These are phyloP conservation scores for Nemania diffusa DNA, from an alignment of 2,329 filamentous ascomycete species.

Conservation along the genomic window DNA sequence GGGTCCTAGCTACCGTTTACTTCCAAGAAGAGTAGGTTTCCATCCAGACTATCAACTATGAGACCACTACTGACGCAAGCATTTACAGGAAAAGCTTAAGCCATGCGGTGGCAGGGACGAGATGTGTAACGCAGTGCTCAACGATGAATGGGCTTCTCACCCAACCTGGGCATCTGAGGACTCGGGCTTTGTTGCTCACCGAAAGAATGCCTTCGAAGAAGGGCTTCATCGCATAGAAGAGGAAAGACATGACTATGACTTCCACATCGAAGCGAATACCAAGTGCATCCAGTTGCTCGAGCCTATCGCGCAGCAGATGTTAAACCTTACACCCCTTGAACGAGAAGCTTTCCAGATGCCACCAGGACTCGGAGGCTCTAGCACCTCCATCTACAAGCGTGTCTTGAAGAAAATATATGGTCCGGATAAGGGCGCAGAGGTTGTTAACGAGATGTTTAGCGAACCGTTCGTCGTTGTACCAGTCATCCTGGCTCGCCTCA, in stretches of 20 bases:
- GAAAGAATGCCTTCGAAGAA: constrained; percentile 96
- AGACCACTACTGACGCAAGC: constrained; percentile 3
- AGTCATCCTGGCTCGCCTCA: constrained; percentile 86
- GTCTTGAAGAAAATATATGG: constrained; percentile 98
- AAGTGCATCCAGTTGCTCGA: constrained; percentile 97
- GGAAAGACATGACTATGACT: constrained; percentile 98
- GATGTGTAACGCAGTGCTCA: constrained; percentile 90
- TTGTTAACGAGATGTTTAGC: constrained; percentile 86
- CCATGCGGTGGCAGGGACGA: constrained; percentile 94
- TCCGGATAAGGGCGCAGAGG: constrained; percentile 80
- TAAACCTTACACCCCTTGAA: constrained; percentile 79
- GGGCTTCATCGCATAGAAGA: constrained; percentile 96
- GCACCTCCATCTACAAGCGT: constrained; percentile 95
- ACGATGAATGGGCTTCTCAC: constrained; percentile 98
- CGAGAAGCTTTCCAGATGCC: constrained; percentile 81
- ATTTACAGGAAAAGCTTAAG: constrained; percentile 78
- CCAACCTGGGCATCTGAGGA: constrained; percentile 99
- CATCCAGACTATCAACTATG: neutral
- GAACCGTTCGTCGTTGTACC: constrained; percentile 89
- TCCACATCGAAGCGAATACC: constrained; percentile 94
- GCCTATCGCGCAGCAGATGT: constrained; percentile 90
- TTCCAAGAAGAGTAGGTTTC: constrained; percentile 77
- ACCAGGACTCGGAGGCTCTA: constrained; percentile 86
- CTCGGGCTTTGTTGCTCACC: constrained; percentile 95
- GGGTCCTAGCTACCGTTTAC: constrained; percentile 91